These are phyloP conservation scores for Boletellus emodensis DNA, from an alignment of 768 basidiomycete species.

Conservation along the genomic window DNA sequence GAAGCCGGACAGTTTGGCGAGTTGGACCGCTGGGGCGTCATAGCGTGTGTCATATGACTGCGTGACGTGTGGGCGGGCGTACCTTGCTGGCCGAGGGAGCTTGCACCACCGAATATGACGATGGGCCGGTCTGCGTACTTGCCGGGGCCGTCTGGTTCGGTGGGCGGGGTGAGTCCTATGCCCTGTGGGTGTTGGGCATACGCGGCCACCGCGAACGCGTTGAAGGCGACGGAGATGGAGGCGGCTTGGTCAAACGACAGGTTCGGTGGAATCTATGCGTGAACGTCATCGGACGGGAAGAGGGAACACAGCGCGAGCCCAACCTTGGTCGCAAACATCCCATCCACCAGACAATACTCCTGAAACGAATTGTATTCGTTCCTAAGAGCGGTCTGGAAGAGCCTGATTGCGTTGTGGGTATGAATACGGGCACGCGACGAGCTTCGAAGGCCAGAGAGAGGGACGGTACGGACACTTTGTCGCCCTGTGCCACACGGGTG, in stretches of 20 bases:
- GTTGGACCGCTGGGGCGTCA: slow-evolving; percentile 26
- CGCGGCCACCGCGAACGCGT: slow-evolving; percentile 32
- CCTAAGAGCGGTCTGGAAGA: slow-evolving; percentile 8
- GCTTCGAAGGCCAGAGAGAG: neutral
- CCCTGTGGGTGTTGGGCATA: slow-evolving; percentile 26
- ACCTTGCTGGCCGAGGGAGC: slow-evolving; percentile 38
- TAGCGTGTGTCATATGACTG: too few relatives aligned
- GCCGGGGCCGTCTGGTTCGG: slow-evolving; percentile 25
- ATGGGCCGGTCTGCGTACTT: slow-evolving; percentile 32
- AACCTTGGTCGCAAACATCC: slow-evolving; percentile 15
- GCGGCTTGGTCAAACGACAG: slow-evolving; percentile 36
- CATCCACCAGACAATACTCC: slow-evolving; percentile 19
- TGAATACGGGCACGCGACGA: too few relatives aligned
- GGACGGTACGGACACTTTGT: slow-evolving; percentile 18
- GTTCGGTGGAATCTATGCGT: slow-evolving; percentile 28
- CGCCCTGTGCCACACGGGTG: slow-evolving; percentile 29
- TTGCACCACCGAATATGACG: slow-evolving; percentile 35
- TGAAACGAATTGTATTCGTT: slow-evolving; percentile 18
- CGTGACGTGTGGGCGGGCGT: neutral
- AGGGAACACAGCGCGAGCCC: neutral
- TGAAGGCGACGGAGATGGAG: slow-evolving; percentile 32
- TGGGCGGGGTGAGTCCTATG: slow-evolving; percentile 26
- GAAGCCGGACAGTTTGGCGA: slow-evolving; percentile 32
- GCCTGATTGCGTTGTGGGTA: neutral
- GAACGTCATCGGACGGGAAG: neutral